Percentiles rank a stretch among this genome's conserved stretches.
phyloP scores from a whole-genome alignment of 2,329 filamentous ascomycete genomes.

The Diplodia scrobiculata region DNA sequence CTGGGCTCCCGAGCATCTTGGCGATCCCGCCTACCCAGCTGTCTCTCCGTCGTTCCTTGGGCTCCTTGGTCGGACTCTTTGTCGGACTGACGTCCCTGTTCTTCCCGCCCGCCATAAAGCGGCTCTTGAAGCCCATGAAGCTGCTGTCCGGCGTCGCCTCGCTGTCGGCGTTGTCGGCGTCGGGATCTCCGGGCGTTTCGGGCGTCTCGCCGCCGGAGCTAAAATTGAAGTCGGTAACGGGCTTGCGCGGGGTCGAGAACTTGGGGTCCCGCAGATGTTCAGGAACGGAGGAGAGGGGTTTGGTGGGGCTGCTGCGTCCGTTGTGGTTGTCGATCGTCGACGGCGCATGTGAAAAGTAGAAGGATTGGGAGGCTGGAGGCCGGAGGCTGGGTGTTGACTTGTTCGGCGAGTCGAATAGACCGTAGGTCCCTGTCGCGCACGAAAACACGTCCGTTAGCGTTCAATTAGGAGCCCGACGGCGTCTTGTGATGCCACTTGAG shows the following conservation, averaged over 20 bases:
- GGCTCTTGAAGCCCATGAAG: slow-evolving; percentile 31
- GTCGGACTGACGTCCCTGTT: slow-evolving; percentile 32
- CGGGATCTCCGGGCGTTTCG: slow-evolving; percentile 45
- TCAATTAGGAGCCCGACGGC: not conserved
- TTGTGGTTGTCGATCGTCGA: slow-evolving; percentile 1
- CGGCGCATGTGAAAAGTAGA: slow-evolving; percentile 49
- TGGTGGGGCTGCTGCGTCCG: slow-evolving; percentile 33
- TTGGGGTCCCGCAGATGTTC: slow-evolving; percentile 37
- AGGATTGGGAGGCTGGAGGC: slow-evolving; percentile 54
- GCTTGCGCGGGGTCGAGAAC: slow-evolving; percentile 45
- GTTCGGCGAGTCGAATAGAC: slow-evolving; percentile 21
- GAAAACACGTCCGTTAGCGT: not conserved
- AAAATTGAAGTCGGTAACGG: slow-evolving; percentile 46
- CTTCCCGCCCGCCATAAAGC: slow-evolving; percentile 30
- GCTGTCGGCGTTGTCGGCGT: slow-evolving; percentile 45
- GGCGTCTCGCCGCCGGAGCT: slow-evolving; percentile 56
- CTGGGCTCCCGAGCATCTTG: slow-evolving; percentile 33
- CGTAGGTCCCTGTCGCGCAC: slow-evolving; percentile 37
- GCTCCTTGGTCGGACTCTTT: slow-evolving; percentile 42
- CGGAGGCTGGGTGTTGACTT: slow-evolving; percentile 44
- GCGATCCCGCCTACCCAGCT: slow-evolving; percentile 37
- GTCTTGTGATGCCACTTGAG: slow-evolving; percentile 23
- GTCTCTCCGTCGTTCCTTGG: slow-evolving; percentile 33
- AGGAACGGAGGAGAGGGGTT: slow-evolving; percentile 32
- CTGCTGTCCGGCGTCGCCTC: slow-evolving; percentile 47